Evolutionary conservation across 345 rosid species (phyloP).

Genomic region (Durio zibethinus): DNA sequence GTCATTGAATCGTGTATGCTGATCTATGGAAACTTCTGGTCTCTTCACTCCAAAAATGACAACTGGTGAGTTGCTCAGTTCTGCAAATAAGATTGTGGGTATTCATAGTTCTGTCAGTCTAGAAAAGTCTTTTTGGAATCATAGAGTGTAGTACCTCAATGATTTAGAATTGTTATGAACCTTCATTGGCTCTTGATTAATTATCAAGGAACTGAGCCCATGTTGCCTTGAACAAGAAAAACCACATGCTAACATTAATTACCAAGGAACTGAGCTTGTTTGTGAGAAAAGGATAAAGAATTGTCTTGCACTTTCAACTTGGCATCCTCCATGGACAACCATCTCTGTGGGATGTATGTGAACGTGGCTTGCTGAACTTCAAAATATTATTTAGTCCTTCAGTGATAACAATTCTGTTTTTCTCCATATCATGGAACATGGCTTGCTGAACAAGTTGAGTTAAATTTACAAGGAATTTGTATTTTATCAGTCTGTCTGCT

Average conservation of each 20-base stretch:
- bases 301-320: not conserved
- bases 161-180: not conserved
- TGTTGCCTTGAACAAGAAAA: not conserved
- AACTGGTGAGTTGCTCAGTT: not conserved
- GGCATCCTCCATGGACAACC: not conserved
- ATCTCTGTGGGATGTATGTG: not conserved
- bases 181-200: not conserved
- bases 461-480: not conserved
- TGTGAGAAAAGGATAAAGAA: not conserved
- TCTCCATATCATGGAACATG: not conserved
- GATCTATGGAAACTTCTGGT: not conserved
- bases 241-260: not conserved
- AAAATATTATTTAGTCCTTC: constrained; percentile 18
- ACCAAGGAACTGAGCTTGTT: not conserved
- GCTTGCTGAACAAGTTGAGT: not conserved
- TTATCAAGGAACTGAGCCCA: too few species aligned
- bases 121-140: not conserved
- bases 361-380: not conserved
- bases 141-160: not conserved
- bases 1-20: not conserved
- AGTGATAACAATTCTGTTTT: not conserved
- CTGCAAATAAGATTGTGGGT: not conserved
- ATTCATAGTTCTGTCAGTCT: not conserved
- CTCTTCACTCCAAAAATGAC: not conserved
- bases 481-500: not conserved